These are phyloP conservation scores for Sorghum bicolor DNA, from an alignment of 176 grass and related monocot species.

Conservation along the genomic window DNA sequence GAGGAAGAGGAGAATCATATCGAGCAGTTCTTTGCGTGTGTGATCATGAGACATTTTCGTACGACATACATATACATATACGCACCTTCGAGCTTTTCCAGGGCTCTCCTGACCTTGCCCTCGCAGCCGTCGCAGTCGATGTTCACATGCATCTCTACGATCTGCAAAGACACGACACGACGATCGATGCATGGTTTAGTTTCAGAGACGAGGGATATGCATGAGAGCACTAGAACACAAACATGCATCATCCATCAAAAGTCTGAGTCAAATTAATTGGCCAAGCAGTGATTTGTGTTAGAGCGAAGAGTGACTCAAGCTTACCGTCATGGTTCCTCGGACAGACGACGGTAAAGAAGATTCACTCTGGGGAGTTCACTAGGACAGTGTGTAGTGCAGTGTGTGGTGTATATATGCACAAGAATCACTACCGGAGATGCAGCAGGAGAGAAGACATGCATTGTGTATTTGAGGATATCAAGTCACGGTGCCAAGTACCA, in stretches of 20 bases:
- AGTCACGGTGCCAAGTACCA: conserved; percentile 18
- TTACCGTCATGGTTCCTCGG: conserved; percentile 40
- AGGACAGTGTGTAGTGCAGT: not conserved
- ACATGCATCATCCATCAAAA: not conserved
- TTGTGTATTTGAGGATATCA: not conserved
- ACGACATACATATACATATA: not conserved
- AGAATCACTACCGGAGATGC: not conserved
- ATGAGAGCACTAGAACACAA: not conserved
- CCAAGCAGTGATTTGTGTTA: not conserved
- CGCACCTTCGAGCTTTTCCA: conserved; percentile 54
- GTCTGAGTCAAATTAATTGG: not conserved
- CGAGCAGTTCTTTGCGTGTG: not conserved
- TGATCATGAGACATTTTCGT: not conserved
- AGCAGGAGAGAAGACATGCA: not conserved
- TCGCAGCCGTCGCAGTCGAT: conserved; percentile 84
- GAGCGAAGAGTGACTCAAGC: not conserved
- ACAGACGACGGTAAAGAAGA: not conserved
- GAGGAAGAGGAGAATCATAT: not conserved
- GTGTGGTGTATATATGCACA: not conserved
- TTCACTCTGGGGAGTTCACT: not conserved
- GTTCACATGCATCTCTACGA: conserved; percentile 73
- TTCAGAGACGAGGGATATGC: conserved; percentile 1
- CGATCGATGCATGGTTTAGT: not conserved
- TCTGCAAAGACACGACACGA: conserved; percentile 31
- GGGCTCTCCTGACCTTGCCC: conserved; percentile 63